A percentile compares a stretch with the other conserved stretches of the same genome.
phyloP scores from a whole-genome alignment of 23 red algal species.

The Gracilariopsis chorda region DNA sequence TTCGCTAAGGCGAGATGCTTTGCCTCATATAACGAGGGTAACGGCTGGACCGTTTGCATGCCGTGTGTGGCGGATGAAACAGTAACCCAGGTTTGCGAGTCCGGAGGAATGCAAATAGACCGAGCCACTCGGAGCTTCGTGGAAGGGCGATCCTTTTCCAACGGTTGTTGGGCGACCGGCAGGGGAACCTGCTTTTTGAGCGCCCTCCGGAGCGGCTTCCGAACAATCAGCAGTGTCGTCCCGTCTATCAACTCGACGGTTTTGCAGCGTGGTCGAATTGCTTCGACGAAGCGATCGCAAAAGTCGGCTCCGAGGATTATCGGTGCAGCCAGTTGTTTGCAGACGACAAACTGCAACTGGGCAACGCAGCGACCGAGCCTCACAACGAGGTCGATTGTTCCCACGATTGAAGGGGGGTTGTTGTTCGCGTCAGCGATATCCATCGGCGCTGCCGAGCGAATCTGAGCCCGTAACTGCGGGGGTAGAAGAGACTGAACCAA shows the following conservation, averaged over 20 bases:
- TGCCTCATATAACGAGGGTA: background rate
- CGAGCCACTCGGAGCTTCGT: background rate
- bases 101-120: background rate
- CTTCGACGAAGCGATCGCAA: background rate
- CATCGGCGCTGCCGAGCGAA: background rate
- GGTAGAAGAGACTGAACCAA: background rate
- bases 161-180: background rate
- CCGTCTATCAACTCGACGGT: background rate
- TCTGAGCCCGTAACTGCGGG: background rate
- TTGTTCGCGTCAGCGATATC: constrained; percentile 10
- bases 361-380: background rate
- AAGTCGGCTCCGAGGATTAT: constrained; percentile 6
- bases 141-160: background rate
- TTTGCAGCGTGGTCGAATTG: background rate
- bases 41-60: background rate
- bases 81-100: background rate
- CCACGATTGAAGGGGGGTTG: background rate
- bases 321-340: background rate
- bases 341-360: background rate
- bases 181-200: background rate
- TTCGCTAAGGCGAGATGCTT: background rate
- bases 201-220: background rate
- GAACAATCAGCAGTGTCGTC: background rate
- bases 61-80: background rate
- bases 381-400: background rate